phyloP scores from a whole-genome alignment of 164 flowering plant genomes.

The Vitis amurensis region DNA sequence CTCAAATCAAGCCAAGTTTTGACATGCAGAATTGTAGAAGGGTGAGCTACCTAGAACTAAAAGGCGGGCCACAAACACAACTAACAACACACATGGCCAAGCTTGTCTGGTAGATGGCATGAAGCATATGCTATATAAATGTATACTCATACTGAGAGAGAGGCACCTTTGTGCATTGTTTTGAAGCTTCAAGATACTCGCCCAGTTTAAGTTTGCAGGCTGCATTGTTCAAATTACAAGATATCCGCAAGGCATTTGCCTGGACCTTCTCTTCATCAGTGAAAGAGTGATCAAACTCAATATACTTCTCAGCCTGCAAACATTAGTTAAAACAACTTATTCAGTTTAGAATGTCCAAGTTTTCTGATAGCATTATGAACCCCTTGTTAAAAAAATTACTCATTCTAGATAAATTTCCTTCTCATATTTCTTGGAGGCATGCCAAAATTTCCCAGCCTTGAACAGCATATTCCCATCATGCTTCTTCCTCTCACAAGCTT shows the following conservation, averaged over 20 bases:
- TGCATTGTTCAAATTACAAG: slow-evolving; percentile 56
- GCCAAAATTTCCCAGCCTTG: slow-evolving; percentile 43
- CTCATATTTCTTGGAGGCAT: slow-evolving; percentile 52
- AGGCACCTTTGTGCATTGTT: slow-evolving; percentile 50
- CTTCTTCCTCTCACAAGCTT: slow-evolving; percentile 46
- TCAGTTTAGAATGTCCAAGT: not conserved
- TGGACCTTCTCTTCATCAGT: slow-evolving; percentile 42
- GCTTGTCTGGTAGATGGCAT: too few species aligned
- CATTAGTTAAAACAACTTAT: not conserved
- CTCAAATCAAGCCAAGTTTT: not conserved
- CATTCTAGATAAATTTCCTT: slow-evolving; percentile 27
- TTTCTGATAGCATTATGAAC: not conserved
- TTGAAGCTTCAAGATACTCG: slow-evolving; percentile 41
- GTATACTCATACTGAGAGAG: not conserved
- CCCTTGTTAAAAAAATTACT: not conserved
- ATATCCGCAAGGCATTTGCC: slow-evolving; percentile 35
- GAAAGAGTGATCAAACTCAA: slow-evolving; percentile 55
- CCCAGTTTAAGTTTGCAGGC: slow-evolving; percentile 55
- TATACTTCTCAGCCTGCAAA: slow-evolving; percentile 54
- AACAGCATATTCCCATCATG: slow-evolving; percentile 51
- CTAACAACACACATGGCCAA: too few species aligned
- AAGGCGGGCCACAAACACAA: too few species aligned
- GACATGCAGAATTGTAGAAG: not conserved
- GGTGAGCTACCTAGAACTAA: too few species aligned
- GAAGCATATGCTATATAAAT: too few species aligned